Conservation (phyloP, 2,329 filamentous ascomycete species). For the Fusarium gaditjirri region DNA sequence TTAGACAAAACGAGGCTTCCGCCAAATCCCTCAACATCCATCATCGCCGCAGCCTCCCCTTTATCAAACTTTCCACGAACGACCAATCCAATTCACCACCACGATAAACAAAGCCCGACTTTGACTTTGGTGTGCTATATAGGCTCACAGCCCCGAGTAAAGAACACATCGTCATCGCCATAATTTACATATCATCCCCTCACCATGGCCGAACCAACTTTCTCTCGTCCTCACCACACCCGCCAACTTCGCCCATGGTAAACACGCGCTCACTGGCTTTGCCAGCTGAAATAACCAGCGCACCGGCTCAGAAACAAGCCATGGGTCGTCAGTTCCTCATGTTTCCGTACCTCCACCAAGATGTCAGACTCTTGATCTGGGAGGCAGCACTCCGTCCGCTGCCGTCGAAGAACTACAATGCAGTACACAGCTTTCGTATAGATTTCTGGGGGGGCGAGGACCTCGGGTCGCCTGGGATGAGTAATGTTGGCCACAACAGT, state of each 20-base stretch:
- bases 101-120: background rate
- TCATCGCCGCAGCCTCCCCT: background rate
- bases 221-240: background rate
- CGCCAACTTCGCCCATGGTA: background rate
- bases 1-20: background rate
- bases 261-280: background rate
- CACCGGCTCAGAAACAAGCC: background rate
- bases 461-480: background rate
- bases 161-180: background rate
- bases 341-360: background rate
- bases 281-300: background rate
- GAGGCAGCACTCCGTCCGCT: background rate
- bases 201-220: background rate
- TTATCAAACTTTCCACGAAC: background rate
- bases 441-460: accelerated
- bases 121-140: background rate
- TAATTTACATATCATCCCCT: background rate
- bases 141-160: background rate
- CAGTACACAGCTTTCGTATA: background rate
- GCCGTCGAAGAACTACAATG: background rate
- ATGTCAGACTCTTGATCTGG: background rate
- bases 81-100: background rate
- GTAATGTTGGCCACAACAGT: background rate
- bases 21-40: background rate
- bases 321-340: background rate